Conservation (phyloP, 805 yeast genomes). For the Myxozyma mucilagina region DNA sequence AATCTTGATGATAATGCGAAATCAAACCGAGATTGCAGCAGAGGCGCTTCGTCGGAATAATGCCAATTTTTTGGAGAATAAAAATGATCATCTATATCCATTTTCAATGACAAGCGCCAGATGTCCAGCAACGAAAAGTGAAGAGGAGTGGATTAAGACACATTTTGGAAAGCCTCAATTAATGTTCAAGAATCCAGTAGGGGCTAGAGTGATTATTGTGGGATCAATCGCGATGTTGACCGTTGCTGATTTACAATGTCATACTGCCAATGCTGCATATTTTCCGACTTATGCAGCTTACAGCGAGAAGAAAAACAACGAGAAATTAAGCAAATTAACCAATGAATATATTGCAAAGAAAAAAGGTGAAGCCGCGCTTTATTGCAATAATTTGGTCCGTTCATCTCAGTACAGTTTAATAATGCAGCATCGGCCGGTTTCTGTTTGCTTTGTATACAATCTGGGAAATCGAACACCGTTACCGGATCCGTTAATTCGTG, state of each 20-base stretch:
- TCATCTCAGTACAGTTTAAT: neutral
- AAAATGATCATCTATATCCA: neutral
- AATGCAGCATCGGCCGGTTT: neutral
- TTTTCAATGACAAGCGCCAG: neutral
- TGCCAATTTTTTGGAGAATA: neutral
- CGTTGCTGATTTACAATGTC: neutral
- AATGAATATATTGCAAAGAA: neutral
- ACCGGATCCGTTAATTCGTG: neutral
- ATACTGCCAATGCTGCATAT: neutral
- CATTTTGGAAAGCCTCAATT: neutral
- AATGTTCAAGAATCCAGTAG: neutral
- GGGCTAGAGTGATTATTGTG: neutral
- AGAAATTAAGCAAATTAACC: neutral
- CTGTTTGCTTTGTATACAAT: neutral
- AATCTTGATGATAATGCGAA: neutral
- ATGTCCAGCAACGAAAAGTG: neutral
- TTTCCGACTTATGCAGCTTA: neutral
- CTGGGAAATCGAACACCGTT: neutral
- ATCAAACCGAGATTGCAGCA: neutral
- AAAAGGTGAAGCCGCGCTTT: too few relatives aligned
- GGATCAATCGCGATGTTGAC: neutral
- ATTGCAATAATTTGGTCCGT: neutral
- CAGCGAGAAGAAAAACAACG: neutral
- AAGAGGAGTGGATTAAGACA: neutral
- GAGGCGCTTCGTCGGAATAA: neutral